Conservation (phyloP, 2,329 filamentous ascomycete species). For the Cladophialophora chaetospira region DNA sequence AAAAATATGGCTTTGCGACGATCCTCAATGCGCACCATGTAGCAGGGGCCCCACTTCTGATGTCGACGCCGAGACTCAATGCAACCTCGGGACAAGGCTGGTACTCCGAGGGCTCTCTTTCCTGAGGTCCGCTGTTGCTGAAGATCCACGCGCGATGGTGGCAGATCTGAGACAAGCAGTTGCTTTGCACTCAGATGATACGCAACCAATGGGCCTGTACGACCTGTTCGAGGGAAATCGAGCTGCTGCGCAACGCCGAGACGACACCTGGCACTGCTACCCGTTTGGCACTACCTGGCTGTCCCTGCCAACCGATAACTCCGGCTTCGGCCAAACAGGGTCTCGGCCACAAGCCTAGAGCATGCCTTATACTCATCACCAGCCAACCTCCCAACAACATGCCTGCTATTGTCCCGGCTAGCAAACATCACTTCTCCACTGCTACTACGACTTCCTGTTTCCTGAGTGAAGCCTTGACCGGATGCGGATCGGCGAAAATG, state of each 20-base stretch:
- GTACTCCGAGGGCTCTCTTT: not conserved
- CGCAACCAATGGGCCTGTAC: not conserved
- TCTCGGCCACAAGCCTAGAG: no score
- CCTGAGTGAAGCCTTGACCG: conserved; percentile 2
- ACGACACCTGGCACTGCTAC: no score
- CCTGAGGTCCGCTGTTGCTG: not conserved
- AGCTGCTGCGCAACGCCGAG: not conserved
- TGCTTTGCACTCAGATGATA: not conserved
- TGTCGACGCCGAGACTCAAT: not conserved
- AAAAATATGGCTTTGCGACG: conserved; percentile 13
- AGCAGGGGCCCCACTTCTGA: not conserved
- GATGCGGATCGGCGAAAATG: conserved; percentile 1
- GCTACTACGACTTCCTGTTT: conserved; percentile 3
- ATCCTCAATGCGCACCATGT: not conserved
- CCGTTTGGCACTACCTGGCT: no score
- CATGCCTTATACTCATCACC: not conserved
- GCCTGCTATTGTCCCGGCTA: not conserved
- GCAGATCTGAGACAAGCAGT: not conserved
- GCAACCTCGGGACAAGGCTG: not conserved
- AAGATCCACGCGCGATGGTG: not conserved
- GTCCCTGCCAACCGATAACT: no score
- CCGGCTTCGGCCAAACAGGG: no score
- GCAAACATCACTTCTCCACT: conserved; percentile 1
- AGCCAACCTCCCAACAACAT: not conserved
- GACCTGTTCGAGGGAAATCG: not conserved